Base-by-base conservation (phyloP, 768 basidiomycete species). In the Mycena chlorophos region DNA sequence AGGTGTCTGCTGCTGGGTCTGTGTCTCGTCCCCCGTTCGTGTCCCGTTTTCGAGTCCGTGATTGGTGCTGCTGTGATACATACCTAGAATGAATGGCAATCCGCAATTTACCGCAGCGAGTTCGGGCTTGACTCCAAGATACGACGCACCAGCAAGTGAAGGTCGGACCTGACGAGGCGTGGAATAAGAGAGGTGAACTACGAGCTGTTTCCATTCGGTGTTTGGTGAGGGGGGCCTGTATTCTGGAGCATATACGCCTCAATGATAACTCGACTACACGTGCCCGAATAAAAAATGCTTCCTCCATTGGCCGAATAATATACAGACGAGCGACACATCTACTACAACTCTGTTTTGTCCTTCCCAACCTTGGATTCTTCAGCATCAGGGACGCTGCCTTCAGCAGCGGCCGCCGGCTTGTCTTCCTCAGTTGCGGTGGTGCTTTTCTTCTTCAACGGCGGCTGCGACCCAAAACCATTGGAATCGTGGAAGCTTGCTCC, bases 401-500 rank as follows among this genome's bases (percentile, higher is more conserved):
- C 53, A 4, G 56, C 34, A 23, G 28, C 30, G 14, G 40, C 52
- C 23, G 26, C 12, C 13, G 45, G 45, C 53, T 45, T 46, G 51
- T 45, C 55, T 53, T 55, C 43, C 49, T 27, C 47, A 42, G 45
- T 53, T 43, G 45, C 54, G 23, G 45, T 47, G 13, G 52, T 60
- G 61, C 25, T 56, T 58, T 67, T 67, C 61, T 68, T 74, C 67
- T 69, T 71, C 58, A 65, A 53, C 54, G 63, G 63, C 37, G 55
- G 56, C 26, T 71, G 73, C 51, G 70, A 65, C 37, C 61, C 62
- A 13, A 72, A 77, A 20, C 78, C 80, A 58, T 78, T 57, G 43
- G 61, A 56, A 34, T 73, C 76, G 56, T 80, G 78, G 66, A 69
- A 81, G 61, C 77, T 72, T 17, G 70, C 70, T 12, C 75, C 79